These are phyloP conservation scores for Nannochloris sp. DNA, from an alignment of 139 green algal species.

Conservation along the genomic window DNA sequence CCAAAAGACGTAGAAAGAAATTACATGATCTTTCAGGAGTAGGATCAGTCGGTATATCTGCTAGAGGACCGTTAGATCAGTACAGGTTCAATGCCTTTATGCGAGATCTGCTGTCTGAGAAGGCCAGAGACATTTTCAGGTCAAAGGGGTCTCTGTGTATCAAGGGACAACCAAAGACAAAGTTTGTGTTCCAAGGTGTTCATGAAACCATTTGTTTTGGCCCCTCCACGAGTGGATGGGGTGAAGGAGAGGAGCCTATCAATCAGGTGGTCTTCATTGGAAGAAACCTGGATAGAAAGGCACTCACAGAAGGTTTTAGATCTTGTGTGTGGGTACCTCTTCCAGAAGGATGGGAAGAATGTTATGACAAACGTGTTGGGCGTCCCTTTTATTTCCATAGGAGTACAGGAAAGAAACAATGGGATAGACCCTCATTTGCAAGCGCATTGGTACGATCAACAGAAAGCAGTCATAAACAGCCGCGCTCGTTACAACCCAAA, in stretches of 20 bases:
- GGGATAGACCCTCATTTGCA: constrained; percentile 23
- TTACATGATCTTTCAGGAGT: constrained; percentile 65
- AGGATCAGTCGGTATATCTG: constrained; percentile 59
- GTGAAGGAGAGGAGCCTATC: constrained; percentile 43
- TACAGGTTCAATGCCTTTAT: constrained; percentile 86
- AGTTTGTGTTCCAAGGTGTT: constrained; percentile 83
- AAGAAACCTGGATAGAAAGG: constrained; percentile 42
- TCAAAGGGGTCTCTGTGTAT: constrained; percentile 74
- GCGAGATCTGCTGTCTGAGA: constrained; percentile 62
- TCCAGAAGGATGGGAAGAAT: constrained; percentile 66
- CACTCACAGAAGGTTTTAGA: constrained; percentile 49
- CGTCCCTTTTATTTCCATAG: constrained; percentile 26
- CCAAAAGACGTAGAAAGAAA: constrained; percentile 47
- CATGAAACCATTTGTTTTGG: constrained; percentile 79
- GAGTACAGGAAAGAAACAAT: constrained; percentile 19
- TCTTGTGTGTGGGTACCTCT: constrained; percentile 66
- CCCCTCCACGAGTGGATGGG: constrained; percentile 44
- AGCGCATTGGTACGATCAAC: constrained; percentile 32
- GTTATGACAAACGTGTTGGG: constrained; percentile 36
- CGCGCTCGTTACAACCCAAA: constrained; percentile 18
- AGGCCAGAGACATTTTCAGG: constrained; percentile 74
- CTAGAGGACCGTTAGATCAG: constrained; percentile 54
- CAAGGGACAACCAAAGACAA: constrained; percentile 48
- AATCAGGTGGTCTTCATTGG: constrained; percentile 84
- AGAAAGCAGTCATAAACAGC: constrained; percentile 35